Evolutionary conservation across 345 rosid genomes (phyloP), one percentile per base, ranked within the genome.

Genomic region (Populus davidiana): DNA sequence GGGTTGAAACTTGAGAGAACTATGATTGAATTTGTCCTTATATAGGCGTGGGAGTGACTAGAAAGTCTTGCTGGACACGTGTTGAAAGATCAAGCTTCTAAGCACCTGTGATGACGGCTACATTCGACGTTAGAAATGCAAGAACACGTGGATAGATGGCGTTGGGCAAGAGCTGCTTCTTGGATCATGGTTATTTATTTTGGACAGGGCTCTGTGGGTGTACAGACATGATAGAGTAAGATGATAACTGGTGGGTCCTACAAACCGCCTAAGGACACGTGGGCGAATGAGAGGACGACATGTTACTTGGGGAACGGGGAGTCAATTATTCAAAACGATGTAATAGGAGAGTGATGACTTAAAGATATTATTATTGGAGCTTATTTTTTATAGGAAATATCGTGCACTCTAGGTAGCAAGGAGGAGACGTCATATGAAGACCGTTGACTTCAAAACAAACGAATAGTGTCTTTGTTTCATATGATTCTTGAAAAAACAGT

Each of bases 11-110:
- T 23, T 64, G 43, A 6, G 47, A 16, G 18, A 2, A 27, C 17
- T 1, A 64, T 11, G 38, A 27, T 52, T 35, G 66, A 7, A 76
- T 54, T 27, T 16, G 31, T 35, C 36, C 77, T 29, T 8, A 44
- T 80, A 79, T 81, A 73, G 27, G 5, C 3, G 20, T 33, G 8
- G 59, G 18, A 25, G 21, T 10, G 36, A 54, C 35, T 33, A 43
- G 49, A 63, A 77, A 66, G 61, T 69, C 78, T 29, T 1, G 0
- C 1, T 0, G 77, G 77, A 80, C 83, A 88, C 87, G 90, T 88
- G 89, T 88, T 89, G 25, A 39, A 20, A 18, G 50, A 39, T 3
- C 10, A 52, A 2, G 67, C 36, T 16, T 29, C 21, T 0, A 14
- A 13, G 11, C 13, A 14, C 71, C 59, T 20, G 75, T 33, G 69